Evolutionary conservation across 257 asterid genomes (phyloP), one percentile per base, ranked within the genome.

Genomic region (Solanum arcanum): DNA sequence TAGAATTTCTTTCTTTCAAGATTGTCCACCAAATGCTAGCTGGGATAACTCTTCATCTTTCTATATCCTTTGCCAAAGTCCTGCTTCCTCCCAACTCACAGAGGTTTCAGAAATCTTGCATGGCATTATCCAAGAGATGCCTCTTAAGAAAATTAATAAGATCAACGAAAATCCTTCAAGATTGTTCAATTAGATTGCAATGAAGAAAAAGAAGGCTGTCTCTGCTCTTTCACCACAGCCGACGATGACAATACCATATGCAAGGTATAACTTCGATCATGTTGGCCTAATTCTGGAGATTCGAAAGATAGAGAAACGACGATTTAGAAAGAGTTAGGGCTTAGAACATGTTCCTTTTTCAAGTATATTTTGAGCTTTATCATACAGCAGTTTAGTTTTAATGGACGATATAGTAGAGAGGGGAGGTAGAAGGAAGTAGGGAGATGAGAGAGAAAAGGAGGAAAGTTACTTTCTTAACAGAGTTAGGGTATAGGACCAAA

Each of bases 191-290:
- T 70, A 31, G 25, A 25, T 70, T 70, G 77, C 44, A 31, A 31
- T 70, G 77, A 69, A 29, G 77, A 70, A 16, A 68, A 29, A 68
- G 23, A 68, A 13, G 23, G 39, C 23, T 25, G 72, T 68, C 21
- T 68, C 39, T 68, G 20, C 75, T 29, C 75, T 68, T 66, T 66
- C 75, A 68, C 39, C 44, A 70, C 44, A 70, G 52, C 89, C 94
- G 42, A 89, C 90, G 83, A 83, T 49, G 44, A 85, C 23, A 25
- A 81, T 75, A 68, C 90, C 91, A 49, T 89, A 82, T 41, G 68
- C 27, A 68, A 87, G 92, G 81, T 86, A 89, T 69, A 86, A 92
- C 93, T 95, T 94, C 16, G 93, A 89, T n/a, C 98, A 95, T 83
- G 82, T 85, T 86, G 33, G 10, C 52, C 18, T 15, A 27, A 12